Evolutionary conservation across 75 land plant species (phyloP), one percentile per base, ranked within the genome.

Genomic region (Cupressus sempervirens): DNA sequence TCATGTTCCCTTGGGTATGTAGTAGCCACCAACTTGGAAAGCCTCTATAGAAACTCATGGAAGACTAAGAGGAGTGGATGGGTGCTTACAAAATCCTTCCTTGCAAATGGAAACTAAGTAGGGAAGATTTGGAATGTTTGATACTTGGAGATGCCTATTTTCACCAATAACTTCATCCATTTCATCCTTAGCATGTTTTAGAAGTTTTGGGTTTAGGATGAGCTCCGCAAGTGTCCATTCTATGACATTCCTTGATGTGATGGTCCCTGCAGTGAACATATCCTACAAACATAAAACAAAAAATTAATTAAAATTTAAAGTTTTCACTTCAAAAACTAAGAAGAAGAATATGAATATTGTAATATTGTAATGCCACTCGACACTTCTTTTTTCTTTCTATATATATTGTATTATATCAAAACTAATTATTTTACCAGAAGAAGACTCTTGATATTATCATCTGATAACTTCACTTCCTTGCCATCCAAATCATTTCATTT

Each of bases 201-300:
- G 53, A 67, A 92, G 84, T 6, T n/a, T 74, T 2, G 93, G 93
- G 48, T 88, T 86, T 54, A 65, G 81, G 40, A 92, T 23, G 58
- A 90, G 87, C 86, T 92, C 93, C 1, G 88, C 87, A 41, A 91
- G 48, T 16, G 89, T 86, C 91, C 93, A 91, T 38, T 89, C 89
- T 20, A 89, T 74, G 36, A 87, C 86, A 82, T 86, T 85, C 16
- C 89, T 79, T 34, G 89, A 84, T 73, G 89, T 90, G 85, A 88
- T 90, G 1, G 89, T 88, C 11, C 91, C 88, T n/a, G 89, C 88
- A 4, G 80, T 79, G 54, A 90, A 90, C 50, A 90, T 20, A 52
- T 90, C 87, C 91, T 90, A 70, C 76, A 76, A 32, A 76, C 7
- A 76, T 0, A 32, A 5, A 76, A 36, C 16, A 18, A 7, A 82